Evolutionary conservation across 139 green algal species (phyloP).

Genomic region (Choricystis sp.): DNA sequence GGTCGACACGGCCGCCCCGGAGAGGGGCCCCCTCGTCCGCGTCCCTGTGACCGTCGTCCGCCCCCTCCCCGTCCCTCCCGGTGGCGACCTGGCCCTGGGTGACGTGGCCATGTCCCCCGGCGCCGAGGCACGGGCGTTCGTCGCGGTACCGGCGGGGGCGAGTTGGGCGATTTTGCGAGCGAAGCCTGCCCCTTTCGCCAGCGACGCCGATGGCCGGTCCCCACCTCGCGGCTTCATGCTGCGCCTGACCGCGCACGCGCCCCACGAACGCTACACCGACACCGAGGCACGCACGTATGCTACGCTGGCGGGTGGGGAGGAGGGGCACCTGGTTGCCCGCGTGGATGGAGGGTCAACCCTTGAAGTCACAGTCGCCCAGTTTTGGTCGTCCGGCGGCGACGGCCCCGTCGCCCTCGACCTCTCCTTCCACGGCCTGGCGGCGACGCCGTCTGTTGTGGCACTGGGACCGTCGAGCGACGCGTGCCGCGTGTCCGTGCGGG

Average conservation of each 20-base stretch:
- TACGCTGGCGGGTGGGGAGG: conserved; percentile 9
- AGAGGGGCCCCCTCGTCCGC: conserved; percentile 59
- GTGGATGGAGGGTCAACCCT: conserved; percentile 42
- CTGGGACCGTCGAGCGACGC: conserved; percentile 15
- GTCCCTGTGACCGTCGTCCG: conserved; percentile 62
- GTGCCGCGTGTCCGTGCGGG: conserved; percentile 16
- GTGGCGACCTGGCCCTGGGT: background rate
- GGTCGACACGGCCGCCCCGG: conserved; percentile 28
- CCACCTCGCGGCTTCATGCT: conserved; percentile 16
- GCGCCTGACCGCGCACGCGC: conserved; percentile 37
- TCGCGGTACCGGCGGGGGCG: conserved; percentile 58
- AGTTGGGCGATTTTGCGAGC: conserved; percentile 63
- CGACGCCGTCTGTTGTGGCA: background rate
- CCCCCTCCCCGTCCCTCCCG: conserved; percentile 13
- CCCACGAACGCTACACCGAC: conserved; percentile 38
- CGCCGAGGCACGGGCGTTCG: conserved; percentile 40
- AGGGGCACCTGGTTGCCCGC: background rate
- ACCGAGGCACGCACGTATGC: conserved; percentile 29
- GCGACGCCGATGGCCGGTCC: background rate
- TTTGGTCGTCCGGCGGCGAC: conserved; percentile 38
- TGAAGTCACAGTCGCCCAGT: conserved; percentile 69
- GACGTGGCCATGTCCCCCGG: conserved; percentile 21
- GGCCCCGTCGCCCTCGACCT: conserved; percentile 34
- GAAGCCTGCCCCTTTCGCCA: conserved; percentile 18
- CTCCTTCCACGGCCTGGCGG: conserved; percentile 55